These are phyloP conservation scores for Pilobolus umbonatus DNA, from an alignment of 192 early-diverging fungal genomes.

Conservation along the genomic window DNA sequence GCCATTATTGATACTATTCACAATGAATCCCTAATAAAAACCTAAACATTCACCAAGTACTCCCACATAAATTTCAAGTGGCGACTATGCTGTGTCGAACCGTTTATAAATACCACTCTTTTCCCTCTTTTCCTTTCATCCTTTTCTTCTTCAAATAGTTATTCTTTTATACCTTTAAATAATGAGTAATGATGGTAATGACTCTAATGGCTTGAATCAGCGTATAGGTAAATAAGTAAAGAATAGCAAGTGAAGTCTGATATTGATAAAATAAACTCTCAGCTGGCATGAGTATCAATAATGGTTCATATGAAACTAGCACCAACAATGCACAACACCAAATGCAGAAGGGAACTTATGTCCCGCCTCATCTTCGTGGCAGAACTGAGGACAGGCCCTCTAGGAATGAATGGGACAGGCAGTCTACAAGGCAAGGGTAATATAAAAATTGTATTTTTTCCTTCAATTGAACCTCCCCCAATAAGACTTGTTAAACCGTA, in stretches of 20 bases:
- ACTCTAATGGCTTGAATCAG: constrained; percentile 8
- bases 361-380: constrained; percentile 58
- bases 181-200: constrained; percentile 6
- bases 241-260: neutral
- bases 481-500: neutral
- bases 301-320: constrained; percentile 31
- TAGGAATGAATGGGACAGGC: constrained; percentile 31
- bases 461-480: neutral
- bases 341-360: constrained; percentile 44
- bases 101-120: neutral
- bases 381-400: constrained; percentile 29
- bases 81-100: neutral
- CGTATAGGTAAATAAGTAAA: constrained; percentile 4
- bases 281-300: constrained; percentile 71
- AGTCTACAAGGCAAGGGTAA: constrained; percentile 9
- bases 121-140: neutral
- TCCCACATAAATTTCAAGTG: no score
- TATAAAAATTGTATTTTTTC: neutral
- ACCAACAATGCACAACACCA: neutral
- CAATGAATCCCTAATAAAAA: no score
- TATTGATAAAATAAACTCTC: constrained; percentile 9
- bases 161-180: no score
- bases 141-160: neutral
- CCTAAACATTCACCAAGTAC: no score
- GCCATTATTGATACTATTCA: no score